A percentile compares a stretch with the other conserved stretches of the same genome.
Conservation (phyloP, 129 eudicot genomes). For the Scalesia atractyloides region DNA sequence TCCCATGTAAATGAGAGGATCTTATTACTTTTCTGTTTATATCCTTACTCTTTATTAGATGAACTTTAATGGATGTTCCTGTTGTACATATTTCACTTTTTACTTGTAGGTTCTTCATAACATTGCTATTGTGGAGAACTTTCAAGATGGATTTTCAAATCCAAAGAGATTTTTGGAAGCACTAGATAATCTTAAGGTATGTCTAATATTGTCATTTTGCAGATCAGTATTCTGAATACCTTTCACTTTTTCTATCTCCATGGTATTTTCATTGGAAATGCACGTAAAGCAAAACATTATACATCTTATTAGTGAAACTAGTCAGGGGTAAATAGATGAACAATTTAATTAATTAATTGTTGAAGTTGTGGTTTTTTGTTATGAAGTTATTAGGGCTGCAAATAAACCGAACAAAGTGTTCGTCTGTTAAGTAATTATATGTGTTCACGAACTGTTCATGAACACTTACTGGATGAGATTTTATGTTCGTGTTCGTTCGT, state of each 20-base stretch:
- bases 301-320: slow-evolving; percentile 4
- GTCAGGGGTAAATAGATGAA: background rate
- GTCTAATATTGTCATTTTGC: slow-evolving; percentile 25
- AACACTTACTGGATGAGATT: no score
- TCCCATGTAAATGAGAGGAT: background rate
- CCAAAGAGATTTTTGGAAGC: slow-evolving; percentile 77
- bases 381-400: background rate
- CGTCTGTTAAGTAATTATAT: no score
- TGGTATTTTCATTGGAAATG: background rate
- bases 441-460: no score
- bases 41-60: background rate
- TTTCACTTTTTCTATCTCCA: background rate
- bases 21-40: background rate
- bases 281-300: background rate
- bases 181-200: slow-evolving; percentile 76
- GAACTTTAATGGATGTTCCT: slow-evolving; percentile 8
- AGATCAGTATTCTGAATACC: slow-evolving; percentile 15
- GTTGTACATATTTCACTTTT: background rate
- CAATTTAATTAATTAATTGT: background rate
- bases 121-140: slow-evolving; percentile 68
- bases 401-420: no score
- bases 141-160: slow-evolving; percentile 79
- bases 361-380: slow-evolving; percentile 14
- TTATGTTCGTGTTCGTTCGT: no score
- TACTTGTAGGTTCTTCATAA: slow-evolving; percentile 72